Evolutionary conservation across 2,329 filamentous ascomycete species (phyloP).

Genomic region (Fusarium nisikadoi): DNA sequence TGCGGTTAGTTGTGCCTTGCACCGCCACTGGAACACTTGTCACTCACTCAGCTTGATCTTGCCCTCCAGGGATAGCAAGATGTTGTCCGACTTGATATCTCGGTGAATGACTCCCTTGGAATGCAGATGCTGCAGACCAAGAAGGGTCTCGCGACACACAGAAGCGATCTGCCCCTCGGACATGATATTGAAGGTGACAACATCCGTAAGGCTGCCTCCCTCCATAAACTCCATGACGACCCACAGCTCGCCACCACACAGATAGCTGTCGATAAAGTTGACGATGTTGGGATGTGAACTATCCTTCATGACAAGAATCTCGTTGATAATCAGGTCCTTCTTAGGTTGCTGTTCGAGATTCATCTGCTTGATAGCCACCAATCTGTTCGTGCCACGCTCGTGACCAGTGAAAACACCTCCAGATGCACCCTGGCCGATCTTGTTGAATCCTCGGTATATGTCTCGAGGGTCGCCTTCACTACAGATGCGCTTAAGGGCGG

Average conservation of each 20-base stretch:
- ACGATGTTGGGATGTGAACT: conserved; percentile 98
- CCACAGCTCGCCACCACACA: conserved; percentile 92
- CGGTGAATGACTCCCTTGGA: conserved; percentile 98
- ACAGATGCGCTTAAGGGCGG: conserved; percentile 87
- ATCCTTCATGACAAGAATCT: conserved; percentile 99
- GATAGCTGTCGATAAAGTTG: conserved; percentile 98
- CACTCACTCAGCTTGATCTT: conserved; percentile 95
- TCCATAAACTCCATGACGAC: conserved; percentile 99
- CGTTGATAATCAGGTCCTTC: conserved; percentile 99
- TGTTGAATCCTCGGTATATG: conserved; percentile 87
- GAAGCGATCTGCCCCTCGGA: conserved; percentile 96
- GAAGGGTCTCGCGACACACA: conserved; percentile 91
- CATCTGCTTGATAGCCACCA: conserved; percentile 99
- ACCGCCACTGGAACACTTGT: background rate
- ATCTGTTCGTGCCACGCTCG: conserved; percentile 82
- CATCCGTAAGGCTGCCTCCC: conserved; percentile 95
- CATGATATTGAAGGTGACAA: conserved; percentile 99
- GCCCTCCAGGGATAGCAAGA: conserved; percentile 90
- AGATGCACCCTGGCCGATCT: conserved; percentile 97
- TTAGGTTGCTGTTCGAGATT: conserved; percentile 98
- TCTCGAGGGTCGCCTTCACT: conserved; percentile 88
- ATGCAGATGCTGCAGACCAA: conserved; percentile 92
- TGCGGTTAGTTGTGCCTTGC: conserved; percentile 50
- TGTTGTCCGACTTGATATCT: conserved; percentile 99
- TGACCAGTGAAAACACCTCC: conserved; percentile 95